Conservation (phyloP, 345 rosid genomes). For the Camelina laxa region DNA sequence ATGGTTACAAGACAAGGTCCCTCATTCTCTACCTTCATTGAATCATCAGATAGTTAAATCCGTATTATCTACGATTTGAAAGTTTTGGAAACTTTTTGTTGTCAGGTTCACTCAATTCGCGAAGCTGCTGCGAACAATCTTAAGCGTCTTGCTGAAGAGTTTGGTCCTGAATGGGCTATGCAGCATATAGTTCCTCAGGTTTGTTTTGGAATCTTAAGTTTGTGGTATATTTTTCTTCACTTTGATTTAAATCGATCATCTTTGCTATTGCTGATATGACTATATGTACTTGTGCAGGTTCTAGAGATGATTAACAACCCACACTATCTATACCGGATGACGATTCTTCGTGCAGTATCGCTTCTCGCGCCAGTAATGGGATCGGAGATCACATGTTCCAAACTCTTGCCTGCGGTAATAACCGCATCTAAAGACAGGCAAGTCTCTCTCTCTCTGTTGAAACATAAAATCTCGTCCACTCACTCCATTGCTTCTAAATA, state of each 20-base stretch:
- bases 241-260: slow-evolving; percentile 1
- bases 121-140: slow-evolving; percentile 96
- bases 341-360: slow-evolving; percentile 75
- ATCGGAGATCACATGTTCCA: slow-evolving; percentile 79
- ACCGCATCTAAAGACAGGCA: slow-evolving; percentile 91
- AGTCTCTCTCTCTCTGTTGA: not conserved
- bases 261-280: not conserved
- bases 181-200: slow-evolving; percentile 98
- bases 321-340: slow-evolving; percentile 92
- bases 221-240: not conserved
- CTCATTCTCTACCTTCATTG: slow-evolving; percentile 1
- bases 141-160: slow-evolving; percentile 96
- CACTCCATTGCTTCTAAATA: not conserved
- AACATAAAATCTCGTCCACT: slow-evolving; percentile 4
- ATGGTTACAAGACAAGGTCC: slow-evolving; percentile 85
- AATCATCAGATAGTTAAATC: slow-evolving; percentile 3
- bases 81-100: not conserved
- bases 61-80: not conserved
- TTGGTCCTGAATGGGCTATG: slow-evolving; percentile 99
- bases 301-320: slow-evolving; percentile 85
- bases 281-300: slow-evolving; percentile 52
- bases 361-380: slow-evolving; percentile 96
- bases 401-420: slow-evolving; percentile 77
- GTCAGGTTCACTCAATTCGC: slow-evolving; percentile 86
- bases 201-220: slow-evolving; percentile 14